Evolutionary conservation across 2,329 filamentous ascomycete species (phyloP).

Genomic region (Arthrinium puccinioides): DNA sequence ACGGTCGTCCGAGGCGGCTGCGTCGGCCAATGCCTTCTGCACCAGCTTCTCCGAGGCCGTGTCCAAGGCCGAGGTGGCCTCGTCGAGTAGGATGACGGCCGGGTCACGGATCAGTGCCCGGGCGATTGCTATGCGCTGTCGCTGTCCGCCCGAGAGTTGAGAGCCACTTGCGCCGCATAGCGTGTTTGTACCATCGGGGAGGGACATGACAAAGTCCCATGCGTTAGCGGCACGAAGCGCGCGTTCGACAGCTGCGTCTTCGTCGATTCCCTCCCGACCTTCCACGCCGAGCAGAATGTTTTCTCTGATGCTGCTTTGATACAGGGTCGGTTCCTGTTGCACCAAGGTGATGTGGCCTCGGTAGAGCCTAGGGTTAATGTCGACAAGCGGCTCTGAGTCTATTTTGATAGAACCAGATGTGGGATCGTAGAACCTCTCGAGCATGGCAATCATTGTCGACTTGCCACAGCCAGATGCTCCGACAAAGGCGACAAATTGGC

Average conservation of each 20-base stretch:
- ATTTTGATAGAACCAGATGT: constrained; percentile 38
- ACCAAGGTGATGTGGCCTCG: constrained; percentile 36
- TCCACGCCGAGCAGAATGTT: constrained; percentile 59
- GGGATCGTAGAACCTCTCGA: constrained; percentile 38
- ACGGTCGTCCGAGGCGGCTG: constrained; percentile 21
- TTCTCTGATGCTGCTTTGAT: constrained; percentile 53
- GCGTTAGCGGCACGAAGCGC: constrained; percentile 80
- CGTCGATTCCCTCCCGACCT: too few relatives aligned
- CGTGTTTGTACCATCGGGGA: constrained; percentile 26
- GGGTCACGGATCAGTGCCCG: constrained; percentile 64
- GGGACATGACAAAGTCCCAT: constrained; percentile 66
- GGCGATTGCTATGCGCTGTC: constrained; percentile 53
- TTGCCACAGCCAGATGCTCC: constrained; percentile 53
- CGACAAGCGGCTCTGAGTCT: constrained; percentile 29
- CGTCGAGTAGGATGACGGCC: constrained; percentile 52
- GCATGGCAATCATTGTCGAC: constrained; percentile 49
- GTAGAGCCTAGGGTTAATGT: constrained; percentile 42
- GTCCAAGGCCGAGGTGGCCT: constrained; percentile 17
- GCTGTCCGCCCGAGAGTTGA: constrained; percentile 49
- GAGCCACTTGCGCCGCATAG: constrained; percentile 17
- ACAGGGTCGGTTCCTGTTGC: constrained; percentile 61
- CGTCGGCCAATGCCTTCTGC: constrained; percentile 32
- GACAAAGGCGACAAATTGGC: constrained; percentile 46
- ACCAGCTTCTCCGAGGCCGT: constrained; percentile 7
- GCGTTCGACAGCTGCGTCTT: constrained; percentile 18